Conservation (phyloP, 805 yeast genomes). For the Kuraishia piskuri region DNA sequence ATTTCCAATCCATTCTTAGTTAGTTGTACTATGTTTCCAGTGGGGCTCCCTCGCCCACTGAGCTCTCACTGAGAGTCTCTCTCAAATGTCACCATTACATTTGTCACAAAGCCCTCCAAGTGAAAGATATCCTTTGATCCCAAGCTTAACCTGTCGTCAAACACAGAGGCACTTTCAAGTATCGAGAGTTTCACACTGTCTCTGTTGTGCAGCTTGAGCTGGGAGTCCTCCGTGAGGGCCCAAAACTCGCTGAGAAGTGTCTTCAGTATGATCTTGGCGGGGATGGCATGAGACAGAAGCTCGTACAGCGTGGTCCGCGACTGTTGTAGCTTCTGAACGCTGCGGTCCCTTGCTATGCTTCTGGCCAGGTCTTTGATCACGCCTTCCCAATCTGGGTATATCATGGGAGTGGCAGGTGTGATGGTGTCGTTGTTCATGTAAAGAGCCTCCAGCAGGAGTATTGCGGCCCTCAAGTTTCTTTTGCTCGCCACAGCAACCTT, state of each 20-base stretch:
- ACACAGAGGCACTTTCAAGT: slow-evolving; percentile 52
- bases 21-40: too few species aligned
- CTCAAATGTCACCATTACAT: slow-evolving; percentile 72
- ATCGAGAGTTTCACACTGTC: slow-evolving; percentile 31
- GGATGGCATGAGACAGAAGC: slow-evolving; percentile 86
- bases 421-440: slow-evolving; percentile 57
- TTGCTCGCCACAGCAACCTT: slow-evolving; percentile 47
- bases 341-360: slow-evolving; percentile 49
- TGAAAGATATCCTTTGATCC: slow-evolving; percentile 92
- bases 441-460: slow-evolving; percentile 77
- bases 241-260: slow-evolving; percentile 33
- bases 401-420: slow-evolving; percentile 36
- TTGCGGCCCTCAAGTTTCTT: slow-evolving; percentile 70
- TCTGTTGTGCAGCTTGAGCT: slow-evolving; percentile 9
- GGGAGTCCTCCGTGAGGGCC: slow-evolving; percentile 11
- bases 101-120: slow-evolving; percentile 89
- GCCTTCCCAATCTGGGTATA: slow-evolving; percentile 85
- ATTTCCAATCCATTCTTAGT: background rate
- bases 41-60: too few species aligned
- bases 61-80: slow-evolving; percentile 12
- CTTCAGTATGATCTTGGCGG: slow-evolving; percentile 74
- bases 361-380: slow-evolving; percentile 61
- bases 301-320: slow-evolving; percentile 71
- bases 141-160: slow-evolving; percentile 78
- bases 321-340: slow-evolving; percentile 53